Evolutionary conservation across 257 asterid species (phyloP).

Genomic region (Solanum virginianum): DNA sequence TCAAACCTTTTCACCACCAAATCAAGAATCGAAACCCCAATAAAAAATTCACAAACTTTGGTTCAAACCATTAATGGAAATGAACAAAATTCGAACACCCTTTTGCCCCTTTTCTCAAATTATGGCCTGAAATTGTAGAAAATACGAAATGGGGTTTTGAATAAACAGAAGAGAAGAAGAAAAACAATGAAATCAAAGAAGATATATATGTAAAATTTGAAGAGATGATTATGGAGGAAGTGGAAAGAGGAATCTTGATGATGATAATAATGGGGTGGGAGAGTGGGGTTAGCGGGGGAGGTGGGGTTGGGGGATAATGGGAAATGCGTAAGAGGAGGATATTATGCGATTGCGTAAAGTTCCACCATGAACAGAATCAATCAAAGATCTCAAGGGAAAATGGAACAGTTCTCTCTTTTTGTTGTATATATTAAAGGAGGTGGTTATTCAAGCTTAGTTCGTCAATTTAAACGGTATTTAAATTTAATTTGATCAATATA

Average conservation of each 20-base stretch:
- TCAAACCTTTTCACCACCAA: neutral
- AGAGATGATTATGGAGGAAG: neutral
- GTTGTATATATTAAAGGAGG: too few relatives aligned
- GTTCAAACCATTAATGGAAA: neutral
- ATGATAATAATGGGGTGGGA: neutral
- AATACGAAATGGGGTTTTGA: neutral
- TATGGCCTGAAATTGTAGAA: neutral
- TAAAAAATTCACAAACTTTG: neutral
- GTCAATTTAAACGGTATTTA: too few relatives aligned
- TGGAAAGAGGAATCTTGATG: neutral
- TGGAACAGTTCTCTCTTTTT: neutral
- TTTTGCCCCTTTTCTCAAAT: neutral
- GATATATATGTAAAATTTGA: neutral
- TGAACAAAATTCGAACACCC: neutral
- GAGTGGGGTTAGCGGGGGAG: neutral
- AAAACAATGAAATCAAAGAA: neutral
- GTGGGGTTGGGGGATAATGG: neutral
- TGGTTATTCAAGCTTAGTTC: too few relatives aligned
- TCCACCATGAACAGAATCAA: conserved; percentile 13
- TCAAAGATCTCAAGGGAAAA: neutral
- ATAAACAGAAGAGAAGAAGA: neutral
- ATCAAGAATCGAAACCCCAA: neutral
- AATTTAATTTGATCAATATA: too few relatives aligned
- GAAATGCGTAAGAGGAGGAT: neutral
- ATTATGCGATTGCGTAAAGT: conserved; percentile 17